These are phyloP conservation scores for Trametes hirsuta DNA, from an alignment of 1,284 basidiomycete genomes.

Conservation along the genomic window DNA sequence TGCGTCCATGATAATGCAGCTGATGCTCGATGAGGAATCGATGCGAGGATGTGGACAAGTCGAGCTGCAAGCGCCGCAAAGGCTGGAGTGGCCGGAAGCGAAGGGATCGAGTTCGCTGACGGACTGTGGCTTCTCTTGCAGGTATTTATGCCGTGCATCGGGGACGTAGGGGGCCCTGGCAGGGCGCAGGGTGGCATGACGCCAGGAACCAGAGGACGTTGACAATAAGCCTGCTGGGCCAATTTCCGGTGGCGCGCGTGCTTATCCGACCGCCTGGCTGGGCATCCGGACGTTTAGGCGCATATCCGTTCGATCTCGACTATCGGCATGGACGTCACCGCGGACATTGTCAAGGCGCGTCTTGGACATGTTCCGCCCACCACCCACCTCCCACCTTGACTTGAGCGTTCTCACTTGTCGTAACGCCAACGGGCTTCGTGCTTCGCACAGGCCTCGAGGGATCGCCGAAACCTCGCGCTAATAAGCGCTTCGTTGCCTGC, in stretches of 20 bases:
- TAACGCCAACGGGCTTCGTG: neutral
- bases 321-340: neutral
- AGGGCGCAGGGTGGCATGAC: neutral
- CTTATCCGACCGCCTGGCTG: neutral
- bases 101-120: neutral
- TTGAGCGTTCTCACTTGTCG: neutral
- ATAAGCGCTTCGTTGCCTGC: neutral
- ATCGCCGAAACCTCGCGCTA: neutral
- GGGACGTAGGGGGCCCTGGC: neutral
- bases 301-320: neutral
- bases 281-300: neutral
- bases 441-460: no score
- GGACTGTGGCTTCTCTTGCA: neutral
- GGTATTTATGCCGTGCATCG: constrained; percentile 9
- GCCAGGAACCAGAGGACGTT: constrained; percentile 10
- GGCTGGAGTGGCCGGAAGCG: neutral
- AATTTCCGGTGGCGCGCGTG: neutral
- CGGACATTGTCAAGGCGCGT: neutral
- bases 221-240: constrained; percentile 6
- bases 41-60: constrained; percentile 7
- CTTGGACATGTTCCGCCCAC: neutral
- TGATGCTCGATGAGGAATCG: neutral
- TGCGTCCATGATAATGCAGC: constrained; percentile 12
- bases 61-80: constrained; percentile 7
- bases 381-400: neutral